Evolutionary conservation across 768 basidiomycete genomes (phyloP).

Genomic region (Coprinopsis marcescibilis): DNA sequence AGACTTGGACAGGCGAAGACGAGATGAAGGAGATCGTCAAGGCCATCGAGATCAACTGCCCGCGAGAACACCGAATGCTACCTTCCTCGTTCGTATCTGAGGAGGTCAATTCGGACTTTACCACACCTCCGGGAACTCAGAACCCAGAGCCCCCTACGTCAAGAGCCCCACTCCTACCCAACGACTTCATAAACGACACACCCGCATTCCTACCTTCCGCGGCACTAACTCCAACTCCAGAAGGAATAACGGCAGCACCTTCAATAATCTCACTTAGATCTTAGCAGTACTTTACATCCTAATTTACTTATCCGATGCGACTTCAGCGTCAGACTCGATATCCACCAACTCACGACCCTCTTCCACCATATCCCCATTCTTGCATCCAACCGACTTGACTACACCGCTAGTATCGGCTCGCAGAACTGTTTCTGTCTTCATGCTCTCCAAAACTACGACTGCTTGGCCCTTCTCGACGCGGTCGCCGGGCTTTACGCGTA

Average conservation of each 20-base stretch:
- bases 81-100: conserved; percentile 14
- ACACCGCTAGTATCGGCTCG: conserved; percentile 64
- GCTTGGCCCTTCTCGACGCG: conserved; percentile 75
- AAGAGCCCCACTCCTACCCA: conserved; percentile 45
- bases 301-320: conserved; percentile 1
- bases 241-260: no score
- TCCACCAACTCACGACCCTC: conserved; percentile 77
- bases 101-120: conserved; percentile 6
- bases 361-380: conserved; percentile 87
- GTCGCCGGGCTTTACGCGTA: conserved; percentile 73
- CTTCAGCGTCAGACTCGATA: conserved; percentile 42
- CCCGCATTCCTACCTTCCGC: neutral
- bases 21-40: conserved; percentile 53
- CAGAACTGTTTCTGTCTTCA: conserved; percentile 95
- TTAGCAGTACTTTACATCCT: no score
- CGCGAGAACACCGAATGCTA: conserved; percentile 30
- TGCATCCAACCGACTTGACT: conserved; percentile 67
- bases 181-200: conserved; percentile 22
- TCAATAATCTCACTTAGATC: no score
- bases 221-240: conserved; percentile 9
- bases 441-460: conserved; percentile 85
- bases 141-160: conserved; percentile 55
- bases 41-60: conserved; percentile 43
- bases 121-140: conserved; percentile 48
- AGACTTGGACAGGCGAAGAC: conserved; percentile 52